phyloP scores from a whole-genome alignment of 1,284 basidiomycete genomes.

The Testicularia cyperi region DNA sequence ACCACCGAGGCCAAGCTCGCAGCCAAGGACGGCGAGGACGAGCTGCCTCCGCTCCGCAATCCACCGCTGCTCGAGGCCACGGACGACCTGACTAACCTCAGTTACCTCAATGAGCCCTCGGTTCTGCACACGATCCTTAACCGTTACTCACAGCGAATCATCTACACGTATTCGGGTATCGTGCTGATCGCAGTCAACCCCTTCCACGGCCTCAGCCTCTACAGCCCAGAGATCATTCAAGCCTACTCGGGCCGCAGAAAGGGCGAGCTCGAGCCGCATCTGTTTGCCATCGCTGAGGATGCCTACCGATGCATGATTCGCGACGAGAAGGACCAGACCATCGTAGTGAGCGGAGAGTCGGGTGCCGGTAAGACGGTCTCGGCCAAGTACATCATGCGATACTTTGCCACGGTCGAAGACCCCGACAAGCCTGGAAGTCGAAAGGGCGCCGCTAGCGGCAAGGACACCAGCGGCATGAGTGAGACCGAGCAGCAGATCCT shows the following conservation, averaged over 20 bases:
- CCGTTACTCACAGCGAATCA: slow-evolving; percentile 93
- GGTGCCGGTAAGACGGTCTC: slow-evolving; percentile 99
- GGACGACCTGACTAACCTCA: slow-evolving; percentile 95
- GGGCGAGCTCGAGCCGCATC: slow-evolving; percentile 93
- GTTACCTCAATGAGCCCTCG: slow-evolving; percentile 93
- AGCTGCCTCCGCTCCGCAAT: slow-evolving; percentile 88
- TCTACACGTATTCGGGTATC: slow-evolving; percentile 98
- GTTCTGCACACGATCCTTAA: slow-evolving; percentile 96
- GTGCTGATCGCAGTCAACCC: slow-evolving; percentile 97
- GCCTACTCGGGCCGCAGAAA: slow-evolving; percentile 88
- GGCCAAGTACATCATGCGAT: slow-evolving; percentile 98
- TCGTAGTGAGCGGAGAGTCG: slow-evolving; percentile 98
- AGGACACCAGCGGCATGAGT: slow-evolving; percentile 71
- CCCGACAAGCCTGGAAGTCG: slow-evolving; percentile 64
- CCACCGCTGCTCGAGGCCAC: slow-evolving; percentile 93
- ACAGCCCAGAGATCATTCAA: slow-evolving; percentile 95
- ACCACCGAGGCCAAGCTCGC: slow-evolving; percentile 46
- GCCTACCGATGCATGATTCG: slow-evolving; percentile 97
- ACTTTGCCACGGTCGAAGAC: slow-evolving; percentile 96
- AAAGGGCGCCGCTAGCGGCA: slow-evolving; percentile 61
- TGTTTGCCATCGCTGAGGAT: slow-evolving; percentile 99
- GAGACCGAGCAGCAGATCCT: slow-evolving; percentile 96
- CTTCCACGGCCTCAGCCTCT: slow-evolving; percentile 72
- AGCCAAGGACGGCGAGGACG: slow-evolving; percentile 39
- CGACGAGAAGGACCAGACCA: slow-evolving; percentile 93